Evolutionary conservation across 352 stramenopile species (phyloP).

Genomic region (Globisporangium recalcitrans): DNA sequence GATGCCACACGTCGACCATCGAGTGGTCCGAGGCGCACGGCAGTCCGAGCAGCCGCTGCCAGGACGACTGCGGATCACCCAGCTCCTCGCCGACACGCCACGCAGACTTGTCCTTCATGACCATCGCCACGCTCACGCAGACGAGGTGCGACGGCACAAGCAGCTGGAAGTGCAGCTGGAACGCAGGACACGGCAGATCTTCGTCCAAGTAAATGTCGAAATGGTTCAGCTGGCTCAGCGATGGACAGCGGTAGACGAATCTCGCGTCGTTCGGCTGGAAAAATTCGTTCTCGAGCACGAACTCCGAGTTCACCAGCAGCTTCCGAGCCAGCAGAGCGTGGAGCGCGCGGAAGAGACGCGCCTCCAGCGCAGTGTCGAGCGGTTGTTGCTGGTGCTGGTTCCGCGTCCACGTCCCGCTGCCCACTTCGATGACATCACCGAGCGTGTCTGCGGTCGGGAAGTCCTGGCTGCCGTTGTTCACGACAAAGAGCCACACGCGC

Average conservation of each 20-base stretch:
- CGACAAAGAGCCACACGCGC: constrained; percentile 49
- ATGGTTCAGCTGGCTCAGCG: constrained; percentile 47
- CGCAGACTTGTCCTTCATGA: constrained; percentile 21
- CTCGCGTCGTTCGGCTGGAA: constrained; percentile 53
- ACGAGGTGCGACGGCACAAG: constrained; percentile 41
- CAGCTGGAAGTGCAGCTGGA: constrained; percentile 48
- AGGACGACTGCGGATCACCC: constrained; percentile 36
- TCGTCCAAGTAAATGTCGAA: constrained; percentile 68
- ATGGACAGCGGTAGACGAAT: constrained; percentile 60
- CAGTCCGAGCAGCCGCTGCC: constrained; percentile 57
- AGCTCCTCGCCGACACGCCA: constrained; percentile 23
- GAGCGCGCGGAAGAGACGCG: constrained; percentile 43
- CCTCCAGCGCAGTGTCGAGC: constrained; percentile 16
- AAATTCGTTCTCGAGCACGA: constrained; percentile 27
- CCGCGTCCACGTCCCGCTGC: constrained; percentile 21
- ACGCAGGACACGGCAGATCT: constrained; percentile 30
- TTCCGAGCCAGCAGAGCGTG: constrained; percentile 20
- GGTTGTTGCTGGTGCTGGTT: constrained; percentile 10
- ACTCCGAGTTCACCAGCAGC: constrained; percentile 38
- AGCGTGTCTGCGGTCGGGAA: constrained; percentile 20
- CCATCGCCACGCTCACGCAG: constrained; percentile 45
- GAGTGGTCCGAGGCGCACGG: constrained; percentile 47
- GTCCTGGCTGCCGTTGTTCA: constrained; percentile 31
- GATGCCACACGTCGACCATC: constrained; percentile 75
- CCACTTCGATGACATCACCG: constrained; percentile 24